Evolutionary conservation across 1,284 basidiomycete genomes (phyloP), one percentile per base, ranked within the genome.

Genomic region (Ganoderma lucidum): DNA sequence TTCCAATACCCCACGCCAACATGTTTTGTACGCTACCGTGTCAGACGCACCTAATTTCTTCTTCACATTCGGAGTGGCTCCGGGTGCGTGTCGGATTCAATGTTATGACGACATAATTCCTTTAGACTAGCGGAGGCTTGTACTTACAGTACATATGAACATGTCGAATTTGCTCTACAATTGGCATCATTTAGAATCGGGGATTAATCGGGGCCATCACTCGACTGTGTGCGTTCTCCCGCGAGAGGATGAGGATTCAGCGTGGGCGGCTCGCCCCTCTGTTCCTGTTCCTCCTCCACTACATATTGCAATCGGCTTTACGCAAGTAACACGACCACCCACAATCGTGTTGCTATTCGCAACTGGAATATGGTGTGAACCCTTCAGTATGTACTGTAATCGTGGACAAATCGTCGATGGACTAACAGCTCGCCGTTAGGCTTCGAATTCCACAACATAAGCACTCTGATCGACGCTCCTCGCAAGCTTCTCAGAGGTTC

Each of bases 201-300:
- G 45, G 45, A 23, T 23, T 23, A 23, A 48, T 48, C 45, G n/a
- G 45, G 45, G 45, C 5, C n/a, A 48, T 48, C 45, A 48, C n/a
- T 48, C 1, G 19, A 45, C 19, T n/a, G 44, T n/a, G 44, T 6
- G n/a, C 19, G 48, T 51, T 51, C 48, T 51, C 23, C 48, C 48
- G 48, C 48, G 48, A 51, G 48, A 28, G 48, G 48, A 23, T 23
- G 23, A 23, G 23, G 23, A 23, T 23, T 23, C 23, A 28, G 23
- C 48, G 48, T 51, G 48, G 48, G 48, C 48, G 48, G 48, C 48
- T 51, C 48, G 55, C 55, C 39, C 19, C 19, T 39, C 17, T 37
- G 32, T 32, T 59, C 30, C 32, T 59, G 32, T 39, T 39, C 56
- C 32, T 39, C 56, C 17, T 6, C 53, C 8, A 55, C 53, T 23